phyloP scores from a whole-genome alignment of 768 basidiomycete genomes.

The Sarcomyxa edulis region DNA sequence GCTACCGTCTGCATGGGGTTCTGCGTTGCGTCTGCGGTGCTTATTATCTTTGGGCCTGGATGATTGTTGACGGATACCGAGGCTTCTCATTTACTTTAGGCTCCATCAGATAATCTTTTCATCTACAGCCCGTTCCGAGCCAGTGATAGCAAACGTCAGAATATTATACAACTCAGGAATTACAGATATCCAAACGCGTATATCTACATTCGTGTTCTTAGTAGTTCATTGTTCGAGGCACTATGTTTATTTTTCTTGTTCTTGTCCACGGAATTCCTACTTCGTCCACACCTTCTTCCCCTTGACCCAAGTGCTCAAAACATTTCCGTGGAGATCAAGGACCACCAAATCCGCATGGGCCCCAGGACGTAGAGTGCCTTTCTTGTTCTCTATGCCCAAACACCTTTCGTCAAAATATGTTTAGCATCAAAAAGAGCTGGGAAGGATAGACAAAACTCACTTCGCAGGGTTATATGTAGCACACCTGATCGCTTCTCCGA shows the following conservation, averaged over 20 bases:
- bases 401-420: constrained; percentile 38
- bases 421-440: not conserved
- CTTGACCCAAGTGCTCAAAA: constrained; percentile 70
- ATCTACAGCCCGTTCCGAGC: no score
- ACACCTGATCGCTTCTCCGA: constrained; percentile 81
- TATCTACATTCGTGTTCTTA: no score
- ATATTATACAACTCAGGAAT: no score
- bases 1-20: constrained; percentile 31
- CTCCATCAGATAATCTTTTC: no score
- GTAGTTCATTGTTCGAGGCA: no score
- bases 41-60: constrained; percentile 11
- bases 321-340: constrained; percentile 60
- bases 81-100: no score
- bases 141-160: no score
- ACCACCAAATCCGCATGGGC: constrained; percentile 84
- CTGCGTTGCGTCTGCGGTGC: constrained; percentile 19
- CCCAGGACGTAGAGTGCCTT: constrained; percentile 78
- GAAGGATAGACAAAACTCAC: constrained; percentile 27
- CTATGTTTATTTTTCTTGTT: no score
- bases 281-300: constrained; percentile 67
- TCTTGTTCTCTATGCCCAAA: constrained; percentile 71
- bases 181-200: no score
- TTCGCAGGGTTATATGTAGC: constrained; percentile 84
- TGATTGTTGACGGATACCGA: no score
- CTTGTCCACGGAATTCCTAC: no score